A percentile compares a stretch with the other conserved stretches of the same genome.
These are phyloP conservation scores for Phyllosticta capitalensis DNA, from an alignment of 2,329 filamentous ascomycete species.

Conservation along the genomic window DNA sequence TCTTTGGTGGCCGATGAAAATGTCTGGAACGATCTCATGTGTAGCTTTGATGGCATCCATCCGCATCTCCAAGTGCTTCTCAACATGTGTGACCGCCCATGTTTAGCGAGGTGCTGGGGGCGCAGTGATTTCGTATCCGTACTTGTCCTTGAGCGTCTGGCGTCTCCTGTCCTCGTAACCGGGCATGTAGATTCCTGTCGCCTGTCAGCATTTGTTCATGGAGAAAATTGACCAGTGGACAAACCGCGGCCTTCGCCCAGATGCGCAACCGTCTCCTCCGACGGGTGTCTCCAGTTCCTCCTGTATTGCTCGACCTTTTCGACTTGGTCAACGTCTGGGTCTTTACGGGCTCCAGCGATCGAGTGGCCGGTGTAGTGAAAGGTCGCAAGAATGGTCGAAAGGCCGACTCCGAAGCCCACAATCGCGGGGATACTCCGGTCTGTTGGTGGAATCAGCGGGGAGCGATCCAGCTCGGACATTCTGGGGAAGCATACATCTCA, in stretches of 20 bases:
- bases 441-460: conserved; percentile 19
- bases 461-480: background rate
- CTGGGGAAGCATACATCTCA: conserved; percentile 50
- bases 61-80: background rate
- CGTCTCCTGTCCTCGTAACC: conserved; percentile 79
- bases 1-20: background rate
- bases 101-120: conserved; percentile 2
- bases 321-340: conserved; percentile 60
- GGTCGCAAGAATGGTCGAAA: conserved; percentile 50
- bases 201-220: conserved; percentile 5
- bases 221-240: conserved; percentile 12
- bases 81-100: background rate
- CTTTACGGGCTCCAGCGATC: conserved; percentile 45
- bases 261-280: conserved; percentile 70
- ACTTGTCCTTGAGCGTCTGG: conserved; percentile 73
- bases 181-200: conserved; percentile 63
- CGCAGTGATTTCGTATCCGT: conserved; percentile 64
- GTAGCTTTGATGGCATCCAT: background rate
- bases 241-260: conserved; percentile 82
- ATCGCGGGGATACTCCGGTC: conserved; percentile 60
- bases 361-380: conserved; percentile 60
- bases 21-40: background rate
- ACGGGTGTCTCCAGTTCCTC: conserved; percentile 62
- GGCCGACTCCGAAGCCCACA: conserved; percentile 54
- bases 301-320: conserved; percentile 66